Base-by-base conservation (phyloP, 331 rosid genomes). In the Rosa hybrid region DNA sequence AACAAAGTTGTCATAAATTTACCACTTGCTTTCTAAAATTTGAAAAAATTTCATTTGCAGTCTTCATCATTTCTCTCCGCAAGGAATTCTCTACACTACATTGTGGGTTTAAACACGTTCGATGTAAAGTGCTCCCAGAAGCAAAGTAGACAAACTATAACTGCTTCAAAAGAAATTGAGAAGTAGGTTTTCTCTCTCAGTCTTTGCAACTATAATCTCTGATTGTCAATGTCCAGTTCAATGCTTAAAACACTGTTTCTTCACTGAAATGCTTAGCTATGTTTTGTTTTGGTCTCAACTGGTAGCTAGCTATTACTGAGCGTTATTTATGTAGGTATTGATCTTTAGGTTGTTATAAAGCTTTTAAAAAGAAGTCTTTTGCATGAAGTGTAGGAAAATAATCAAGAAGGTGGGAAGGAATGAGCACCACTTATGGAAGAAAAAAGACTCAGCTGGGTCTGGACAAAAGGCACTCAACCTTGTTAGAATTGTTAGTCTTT, bases 401-500 rank as follows among this genome's bases (percentile, higher is more conserved):
- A 83, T 84, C 62, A 87, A 88, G 85, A 84, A 50, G 81, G 76
- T 1, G 20, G 91, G 88, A 64, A 91, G 84, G 83, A 83, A 39
- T 64, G 88, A 89, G 81, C 91, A 92, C 42, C 98, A 92, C 89
- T 86, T 94, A 79, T 91, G 98, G 98, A 82, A 90, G 85, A 92
- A 81, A 75, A 90, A 78, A 80, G 95, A 91, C 81, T 91, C 95
- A 0, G 92, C 95, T 74, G 86, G 90, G 70, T 91, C 92, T 73
- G 97, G 97, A 77, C 95, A 92, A 81, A 94, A 94, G 83, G 96
- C 98, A 4, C 90, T 94, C 53, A 77, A 79, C 84, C 98, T 92
- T 75, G 80, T 94, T 77, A 89, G 87, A 88, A 82, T 78, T 81
- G 97, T 94, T 85, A 71, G 94, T 83, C n/a, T 41, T 17, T 41